A percentile compares a stretch with the other conserved stretches of the same genome.
phyloP scores from a whole-genome alignment of 306 rosid species.

The Citrullus mucosospermus region DNA sequence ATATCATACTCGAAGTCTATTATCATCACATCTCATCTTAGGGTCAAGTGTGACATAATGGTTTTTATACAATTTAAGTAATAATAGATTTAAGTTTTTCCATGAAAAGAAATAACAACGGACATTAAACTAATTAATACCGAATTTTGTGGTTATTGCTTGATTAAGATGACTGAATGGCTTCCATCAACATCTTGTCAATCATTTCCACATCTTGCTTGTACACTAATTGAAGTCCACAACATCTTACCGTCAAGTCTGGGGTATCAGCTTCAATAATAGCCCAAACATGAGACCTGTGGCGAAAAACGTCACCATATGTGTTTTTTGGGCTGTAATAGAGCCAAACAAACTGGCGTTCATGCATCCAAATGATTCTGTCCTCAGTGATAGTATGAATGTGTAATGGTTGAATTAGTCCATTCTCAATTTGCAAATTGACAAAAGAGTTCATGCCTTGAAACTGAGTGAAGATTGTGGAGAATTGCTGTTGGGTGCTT shows the following conservation, averaged over 20 bases:
- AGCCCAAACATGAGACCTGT: background rate
- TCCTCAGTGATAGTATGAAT: background rate
- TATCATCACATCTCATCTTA: no score
- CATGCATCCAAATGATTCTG: background rate
- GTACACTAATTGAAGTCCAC: background rate
- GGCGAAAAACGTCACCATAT: slow-evolving; percentile 1
- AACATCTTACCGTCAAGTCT: background rate
- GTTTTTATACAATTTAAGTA: no score
- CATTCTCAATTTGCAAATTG: background rate
- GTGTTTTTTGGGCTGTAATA: slow-evolving; percentile 11
- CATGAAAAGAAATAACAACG: no score
- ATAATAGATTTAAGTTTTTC: no score
- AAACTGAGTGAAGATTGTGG: background rate
- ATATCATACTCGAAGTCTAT: no score
- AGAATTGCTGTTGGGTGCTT: background rate
- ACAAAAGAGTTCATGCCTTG: slow-evolving; percentile 7
- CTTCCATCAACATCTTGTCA: background rate
- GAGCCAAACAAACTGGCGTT: slow-evolving; percentile 14
- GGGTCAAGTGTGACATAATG: no score
- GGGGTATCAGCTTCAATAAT: slow-evolving; percentile 7
- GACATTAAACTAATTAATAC: no score
- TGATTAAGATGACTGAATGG: background rate
- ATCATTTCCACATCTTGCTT: background rate
- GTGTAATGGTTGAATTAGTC: background rate
- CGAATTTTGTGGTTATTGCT: no score